These are phyloP conservation scores for Aspergillus udagawae DNA, from an alignment of 2,329 filamentous ascomycete species.

Conservation along the genomic window DNA sequence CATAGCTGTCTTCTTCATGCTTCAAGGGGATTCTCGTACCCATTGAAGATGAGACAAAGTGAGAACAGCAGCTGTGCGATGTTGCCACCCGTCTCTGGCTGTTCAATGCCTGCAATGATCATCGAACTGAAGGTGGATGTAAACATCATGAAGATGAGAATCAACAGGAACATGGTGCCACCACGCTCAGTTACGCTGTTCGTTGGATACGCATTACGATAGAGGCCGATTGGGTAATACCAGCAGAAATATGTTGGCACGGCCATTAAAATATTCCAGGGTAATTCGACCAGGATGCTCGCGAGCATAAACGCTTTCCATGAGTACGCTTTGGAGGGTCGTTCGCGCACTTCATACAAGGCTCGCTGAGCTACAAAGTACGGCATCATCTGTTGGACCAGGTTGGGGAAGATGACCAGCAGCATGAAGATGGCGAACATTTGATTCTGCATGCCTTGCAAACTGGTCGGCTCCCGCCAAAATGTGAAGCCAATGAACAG, in stretches of 20 bases:
- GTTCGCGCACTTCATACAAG: conserved; percentile 55
- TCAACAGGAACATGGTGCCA: conserved; percentile 60
- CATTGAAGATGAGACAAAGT: conserved; percentile 56
- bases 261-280: conserved; percentile 58
- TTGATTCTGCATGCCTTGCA: conserved; percentile 82
- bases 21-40: conserved; percentile 16
- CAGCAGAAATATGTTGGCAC: conserved; percentile 57
- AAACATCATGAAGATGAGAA: conserved; percentile 65
- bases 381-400: conserved; percentile 50
- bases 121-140: conserved; percentile 68
- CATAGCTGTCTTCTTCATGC: not conserved
- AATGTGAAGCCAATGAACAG: conserved; percentile 83
- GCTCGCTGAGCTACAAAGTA: conserved; percentile 53
- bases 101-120: conserved; percentile 64
- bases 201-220: conserved; percentile 33
- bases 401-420: conserved; percentile 66
- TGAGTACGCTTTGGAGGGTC: conserved; percentile 64
- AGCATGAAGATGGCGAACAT: conserved; percentile 86
- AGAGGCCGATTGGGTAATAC: conserved; percentile 59
- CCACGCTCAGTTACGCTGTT: conserved; percentile 48
- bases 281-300: conserved; percentile 65
- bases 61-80: conserved; percentile 57
- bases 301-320: conserved; percentile 67
- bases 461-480: conserved; percentile 65
- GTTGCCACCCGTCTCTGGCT: conserved; percentile 62